Base-by-base conservation (phyloP, 805 yeast species). In the Scheffersomyces spartinae region DNA sequence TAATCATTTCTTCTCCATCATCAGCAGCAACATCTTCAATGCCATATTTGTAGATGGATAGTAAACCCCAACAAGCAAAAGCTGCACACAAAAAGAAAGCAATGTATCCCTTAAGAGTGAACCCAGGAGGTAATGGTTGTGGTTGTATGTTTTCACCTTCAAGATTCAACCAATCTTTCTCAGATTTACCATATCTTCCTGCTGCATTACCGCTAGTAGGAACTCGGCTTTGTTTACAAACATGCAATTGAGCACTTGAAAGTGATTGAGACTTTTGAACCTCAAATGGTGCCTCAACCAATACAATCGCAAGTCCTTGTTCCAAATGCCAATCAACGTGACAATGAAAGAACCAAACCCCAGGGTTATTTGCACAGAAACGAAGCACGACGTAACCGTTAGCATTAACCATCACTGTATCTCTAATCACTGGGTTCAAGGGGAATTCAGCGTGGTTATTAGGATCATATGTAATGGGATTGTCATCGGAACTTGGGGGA, bases 281-380 rank as follows among this genome's bases (percentile, higher is more conserved):
- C 18, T 58, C 55, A 26, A 57, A 40, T 12, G 91, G 88, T 16
- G 79, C 81, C 49, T 80, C 93, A 21, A 80, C 59, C 18, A 80
- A 66, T 2, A 71, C 69, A 26, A 78, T 59, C 6, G 86, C 86
- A 28, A 80, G 61, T 15, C 93, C 93, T 55, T 80, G 91, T 38
- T 73, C 77, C 47, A 80, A 66, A 52, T 80, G 93, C 78, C 85
- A 80, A 42, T 80, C 88, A 28, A 80, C 70, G 45, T 82, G 94
- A 52, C 96, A 85, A 48, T 85, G 96, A 74, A 85, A 80, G 33
- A 79, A 71, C 95, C 95, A 86, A 14, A 84, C 75, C 30, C 96
- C 96, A 3, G 95, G 95, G 42, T 86, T 85, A 42, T 79, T 72
- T 8, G 95, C 84, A 39, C 58, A 66, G 49, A 83, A 83, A 37